A percentile compares a stretch with the other conserved stretches of the same genome.
Conservation (phyloP, 352 stramenopile species). For the Pythium folliculosum region DNA sequence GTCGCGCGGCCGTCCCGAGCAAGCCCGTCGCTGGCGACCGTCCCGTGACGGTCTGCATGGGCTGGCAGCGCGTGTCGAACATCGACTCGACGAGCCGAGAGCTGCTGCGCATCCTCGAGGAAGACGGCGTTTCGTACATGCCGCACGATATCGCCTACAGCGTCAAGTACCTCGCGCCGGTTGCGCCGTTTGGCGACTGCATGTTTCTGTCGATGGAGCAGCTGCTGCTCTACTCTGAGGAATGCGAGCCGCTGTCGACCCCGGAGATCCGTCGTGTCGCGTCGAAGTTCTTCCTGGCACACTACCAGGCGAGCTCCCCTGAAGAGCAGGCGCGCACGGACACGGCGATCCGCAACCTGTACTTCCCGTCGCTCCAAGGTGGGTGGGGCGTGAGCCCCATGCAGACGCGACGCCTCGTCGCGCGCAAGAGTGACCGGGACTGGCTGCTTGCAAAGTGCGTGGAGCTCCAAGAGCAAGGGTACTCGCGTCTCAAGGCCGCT, state of each 20-base stretch:
- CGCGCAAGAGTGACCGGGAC: conserved; percentile 62
- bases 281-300: conserved; percentile 74
- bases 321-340: conserved; percentile 80
- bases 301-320: conserved; percentile 58
- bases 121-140: conserved; percentile 84
- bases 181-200: conserved; percentile 83
- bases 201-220: conserved; percentile 90
- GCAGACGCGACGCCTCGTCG: conserved; percentile 81
- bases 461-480: conserved; percentile 76
- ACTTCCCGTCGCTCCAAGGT: conserved; percentile 79
- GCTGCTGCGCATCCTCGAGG: conserved; percentile 72
- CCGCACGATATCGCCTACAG: conserved; percentile 87
- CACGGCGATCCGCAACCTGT: conserved; percentile 84
- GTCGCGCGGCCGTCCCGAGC: conserved; percentile 58
- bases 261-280: conserved; percentile 72
- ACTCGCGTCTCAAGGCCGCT: conserved; percentile 73
- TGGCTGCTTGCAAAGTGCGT: conserved; percentile 76
- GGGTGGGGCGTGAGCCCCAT: conserved; percentile 85
- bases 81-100: conserved; percentile 77
- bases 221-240: conserved; percentile 81
- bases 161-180: conserved; percentile 85
- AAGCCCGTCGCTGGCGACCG: conserved; percentile 68
- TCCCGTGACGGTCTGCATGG: conserved; percentile 84
- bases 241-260: conserved; percentile 72
- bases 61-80: conserved; percentile 78